Conservation (phyloP, 2,329 filamentous ascomycete genomes). For the Cadophora sp. region DNA sequence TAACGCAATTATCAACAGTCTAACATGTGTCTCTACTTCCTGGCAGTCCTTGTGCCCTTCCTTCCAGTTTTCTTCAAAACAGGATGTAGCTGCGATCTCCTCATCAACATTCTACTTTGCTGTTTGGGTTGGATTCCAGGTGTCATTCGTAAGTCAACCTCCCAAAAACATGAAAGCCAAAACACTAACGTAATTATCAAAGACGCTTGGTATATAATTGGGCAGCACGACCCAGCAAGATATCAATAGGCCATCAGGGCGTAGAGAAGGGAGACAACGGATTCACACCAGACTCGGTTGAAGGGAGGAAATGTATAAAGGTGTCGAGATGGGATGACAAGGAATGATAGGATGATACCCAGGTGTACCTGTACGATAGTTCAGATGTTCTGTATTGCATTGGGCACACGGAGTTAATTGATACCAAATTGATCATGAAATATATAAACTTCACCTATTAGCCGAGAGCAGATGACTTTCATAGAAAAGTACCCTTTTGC, state of each 20-base stretch:
- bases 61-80: constrained; percentile 48
- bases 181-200: constrained; percentile 1
- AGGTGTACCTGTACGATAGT: constrained; percentile 3
- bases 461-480: too few relatives aligned
- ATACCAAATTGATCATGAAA: too few relatives aligned
- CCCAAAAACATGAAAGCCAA: neutral
- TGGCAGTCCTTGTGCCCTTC: constrained; percentile 42
- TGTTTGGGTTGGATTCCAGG: constrained; percentile 47
- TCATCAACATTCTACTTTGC: constrained; percentile 50
- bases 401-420: too few relatives aligned
- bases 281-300: neutral
- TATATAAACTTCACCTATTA: too few relatives aligned
- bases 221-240: constrained; percentile 39
- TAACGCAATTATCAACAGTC: constrained; percentile 24
- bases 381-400: neutral
- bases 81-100: constrained; percentile 49
- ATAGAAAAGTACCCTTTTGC: too few relatives aligned
- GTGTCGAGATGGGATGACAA: neutral
- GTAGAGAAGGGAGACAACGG: too few relatives aligned
- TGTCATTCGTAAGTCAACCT: constrained; percentile 40
- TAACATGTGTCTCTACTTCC: constrained; percentile 40
- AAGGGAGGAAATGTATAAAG: neutral
- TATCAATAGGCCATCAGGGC: constrained; percentile 8
- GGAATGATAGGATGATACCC: constrained; percentile 3
- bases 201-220: constrained; percentile 44